A percentile compares a stretch with the other conserved stretches of the same genome.
These are phyloP conservation scores for Voacanga thouarsii DNA, from an alignment of 257 asterid genomes.

Conservation along the genomic window DNA sequence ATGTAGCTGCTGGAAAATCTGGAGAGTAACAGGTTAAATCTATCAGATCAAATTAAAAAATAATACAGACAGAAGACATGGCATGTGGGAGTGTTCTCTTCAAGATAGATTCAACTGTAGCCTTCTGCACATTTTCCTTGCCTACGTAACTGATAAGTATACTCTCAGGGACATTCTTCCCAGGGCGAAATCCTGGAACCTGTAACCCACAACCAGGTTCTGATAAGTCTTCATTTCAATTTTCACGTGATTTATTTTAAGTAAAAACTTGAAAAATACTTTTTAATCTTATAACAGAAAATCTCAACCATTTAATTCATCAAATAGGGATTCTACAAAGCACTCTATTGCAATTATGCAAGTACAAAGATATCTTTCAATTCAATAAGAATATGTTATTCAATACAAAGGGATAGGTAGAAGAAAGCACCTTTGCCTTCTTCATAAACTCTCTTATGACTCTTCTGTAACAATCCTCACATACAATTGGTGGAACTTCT, in stretches of 20 bases:
- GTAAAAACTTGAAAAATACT: neutral
- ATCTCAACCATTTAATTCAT: neutral
- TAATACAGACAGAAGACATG: slow-evolving; percentile 65
- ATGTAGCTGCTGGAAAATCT: neutral
- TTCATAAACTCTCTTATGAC: slow-evolving; percentile 66
- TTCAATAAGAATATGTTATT: neutral
- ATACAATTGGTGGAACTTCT: slow-evolving; percentile 79
- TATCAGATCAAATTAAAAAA: neutral
- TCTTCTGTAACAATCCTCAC: slow-evolving; percentile 70
- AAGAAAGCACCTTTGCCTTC: slow-evolving; percentile 54
- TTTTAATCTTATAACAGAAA: neutral
- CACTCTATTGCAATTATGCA: neutral
- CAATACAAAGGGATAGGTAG: neutral
- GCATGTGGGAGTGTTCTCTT: slow-evolving; percentile 99
- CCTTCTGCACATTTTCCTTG: slow-evolving; percentile 59
- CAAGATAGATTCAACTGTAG: slow-evolving; percentile 79
- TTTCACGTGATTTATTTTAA: neutral
- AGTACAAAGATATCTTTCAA: neutral
- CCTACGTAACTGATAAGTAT: slow-evolving; percentile 68
- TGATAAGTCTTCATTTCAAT: neutral
- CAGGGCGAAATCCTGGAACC: slow-evolving; percentile 99
- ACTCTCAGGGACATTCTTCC: slow-evolving; percentile 80
- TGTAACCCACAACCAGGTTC: slow-evolving; percentile 25
- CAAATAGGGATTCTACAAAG: neutral
- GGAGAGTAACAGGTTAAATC: neutral